Conservation (phyloP, 164 flowering plant species). For the Piper betle region DNA sequence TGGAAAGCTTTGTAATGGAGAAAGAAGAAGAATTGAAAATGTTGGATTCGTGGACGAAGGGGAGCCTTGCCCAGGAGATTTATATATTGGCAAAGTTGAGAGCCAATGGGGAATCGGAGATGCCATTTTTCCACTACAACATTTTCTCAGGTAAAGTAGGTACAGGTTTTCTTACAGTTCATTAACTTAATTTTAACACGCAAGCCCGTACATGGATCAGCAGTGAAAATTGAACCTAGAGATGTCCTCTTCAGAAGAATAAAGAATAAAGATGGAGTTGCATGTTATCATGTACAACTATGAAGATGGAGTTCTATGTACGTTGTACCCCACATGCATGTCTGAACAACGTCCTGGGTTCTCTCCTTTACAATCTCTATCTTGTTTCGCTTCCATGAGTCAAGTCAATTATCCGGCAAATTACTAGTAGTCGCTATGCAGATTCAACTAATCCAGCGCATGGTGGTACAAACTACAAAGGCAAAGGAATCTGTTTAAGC, state of each 20-base stretch:
- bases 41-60: not conserved
- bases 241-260: not conserved
- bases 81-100: constrained; percentile 2
- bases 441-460: too few species aligned
- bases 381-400: too few species aligned
- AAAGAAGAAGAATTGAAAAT: not conserved
- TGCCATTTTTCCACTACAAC: not conserved
- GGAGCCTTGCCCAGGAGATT: not conserved
- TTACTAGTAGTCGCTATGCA: too few species aligned
- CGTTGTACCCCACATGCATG: too few species aligned
- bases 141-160: not conserved
- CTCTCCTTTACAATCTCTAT: too few species aligned
- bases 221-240: not conserved
- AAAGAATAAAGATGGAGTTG: too few species aligned
- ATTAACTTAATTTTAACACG: not conserved
- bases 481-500: too few species aligned
- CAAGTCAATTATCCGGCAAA: too few species aligned
- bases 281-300: too few species aligned
- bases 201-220: not conserved
- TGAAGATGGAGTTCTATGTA: too few species aligned
- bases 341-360: too few species aligned
- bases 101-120: not conserved
- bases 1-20: not conserved
- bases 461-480: too few species aligned
- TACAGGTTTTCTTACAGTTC: not conserved